Evolutionary conservation across 345 rosid genomes (phyloP).

Genomic region (Populus simonii): DNA sequence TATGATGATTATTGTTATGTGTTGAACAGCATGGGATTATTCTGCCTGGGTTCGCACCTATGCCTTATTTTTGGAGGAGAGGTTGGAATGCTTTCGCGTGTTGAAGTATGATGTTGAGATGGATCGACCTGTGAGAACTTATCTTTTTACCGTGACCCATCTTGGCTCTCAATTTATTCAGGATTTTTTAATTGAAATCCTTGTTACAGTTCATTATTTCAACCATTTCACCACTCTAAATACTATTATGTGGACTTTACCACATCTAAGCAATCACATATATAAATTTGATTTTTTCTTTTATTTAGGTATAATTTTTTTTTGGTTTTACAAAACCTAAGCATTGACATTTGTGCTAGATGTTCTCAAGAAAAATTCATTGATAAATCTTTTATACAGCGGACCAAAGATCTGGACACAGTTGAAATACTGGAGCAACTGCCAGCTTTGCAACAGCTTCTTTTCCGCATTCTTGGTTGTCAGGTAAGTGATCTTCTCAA

Average conservation of each 20-base stretch:
- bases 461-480: slow-evolving; percentile 86
- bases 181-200: background rate
- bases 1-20: slow-evolving; percentile 15
- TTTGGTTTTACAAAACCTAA: background rate
- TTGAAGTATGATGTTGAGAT: slow-evolving; percentile 84
- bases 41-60: slow-evolving; percentile 93
- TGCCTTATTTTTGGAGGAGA: slow-evolving; percentile 92
- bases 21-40: slow-evolving; percentile 81
- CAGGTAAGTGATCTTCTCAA: slow-evolving; percentile 44
- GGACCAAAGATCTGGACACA: slow-evolving; percentile 87
- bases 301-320: background rate
- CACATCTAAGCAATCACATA: background rate
- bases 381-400: slow-evolving; percentile 39
- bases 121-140: slow-evolving; percentile 69
- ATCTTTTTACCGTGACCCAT: slow-evolving; percentile 2
- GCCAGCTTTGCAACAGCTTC: slow-evolving; percentile 90
- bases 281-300: background rate
- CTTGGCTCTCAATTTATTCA: background rate
- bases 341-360: background rate
- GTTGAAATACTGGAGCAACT: slow-evolving; percentile 83
- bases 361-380: background rate
- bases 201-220: background rate
- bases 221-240: background rate
- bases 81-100: slow-evolving; percentile 86
- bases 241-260: background rate